Evolutionary conservation across 371 early-diverging fungal genomes (phyloP), one percentile per base, ranked within the genome.

Genomic region (Mucor plumbeus): DNA sequence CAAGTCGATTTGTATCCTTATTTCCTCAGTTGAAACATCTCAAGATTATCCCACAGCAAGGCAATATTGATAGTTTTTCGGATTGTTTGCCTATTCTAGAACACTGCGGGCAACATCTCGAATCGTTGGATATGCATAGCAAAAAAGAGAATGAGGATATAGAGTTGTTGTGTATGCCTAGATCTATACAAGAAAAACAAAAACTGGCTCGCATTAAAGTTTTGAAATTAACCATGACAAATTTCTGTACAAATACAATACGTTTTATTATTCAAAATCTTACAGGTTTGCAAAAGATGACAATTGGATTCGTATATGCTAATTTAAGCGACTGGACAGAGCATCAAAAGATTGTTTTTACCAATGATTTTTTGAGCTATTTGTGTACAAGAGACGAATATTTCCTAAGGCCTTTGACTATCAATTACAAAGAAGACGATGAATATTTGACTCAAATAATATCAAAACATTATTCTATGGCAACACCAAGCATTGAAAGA

Each of bases 371-470:
- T 26, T 10, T 64, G 11, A 34, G 47, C 34, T 57, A 19, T 21
- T 26, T 64, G 31, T 64, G 65, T 17, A 11, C 10, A 7, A n/a
- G 65, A 4, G 17, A 10, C 6, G 15, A 61, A 1, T 48, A 21
- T 13, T 47, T 57, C 35, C 7, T 34, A 8, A 19, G 43, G 10
- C 59, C 38, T 6, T 7, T 64, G 0, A 41, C 43, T 8, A 38
- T 64, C 14, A 41, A 58, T 14, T 64, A 64, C 56, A 47, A 64
- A 11, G 48, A 64, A n/a, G 57, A 64, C 15, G 43, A 64, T 11
- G 43, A 41, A 3, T 64, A 55, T 19, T 17, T 55, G 19, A n/a
- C 15, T 1, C 17, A 15, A 0, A 64, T 47, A 47, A 15, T 58
- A 21, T 43, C 56, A n/a, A 34, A 38, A 21, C 48, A 64, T 13